phyloP scores from a whole-genome alignment of 306 rosid species.

The Macrotyloma uniflorum region DNA sequence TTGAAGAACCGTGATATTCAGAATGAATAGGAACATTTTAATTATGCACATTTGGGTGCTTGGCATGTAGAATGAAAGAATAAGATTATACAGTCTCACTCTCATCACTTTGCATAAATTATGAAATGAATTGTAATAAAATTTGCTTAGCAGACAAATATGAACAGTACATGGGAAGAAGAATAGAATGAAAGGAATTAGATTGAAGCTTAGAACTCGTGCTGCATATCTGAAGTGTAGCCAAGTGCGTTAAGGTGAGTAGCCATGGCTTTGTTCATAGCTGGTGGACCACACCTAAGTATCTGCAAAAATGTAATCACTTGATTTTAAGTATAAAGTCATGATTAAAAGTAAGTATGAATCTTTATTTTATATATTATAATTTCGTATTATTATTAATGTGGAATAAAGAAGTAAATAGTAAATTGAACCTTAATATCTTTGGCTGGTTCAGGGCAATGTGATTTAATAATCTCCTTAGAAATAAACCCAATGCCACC shows the following conservation, averaged over 20 bases:
- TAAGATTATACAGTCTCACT: too few relatives aligned
- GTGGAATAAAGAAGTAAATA: too few relatives aligned
- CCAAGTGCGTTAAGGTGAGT: constrained; percentile 52
- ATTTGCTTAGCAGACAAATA: constrained; percentile 8
- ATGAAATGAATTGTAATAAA: constrained; percentile 17
- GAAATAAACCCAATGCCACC: constrained; percentile 52
- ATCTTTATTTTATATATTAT: too few relatives aligned
- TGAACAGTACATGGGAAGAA: background rate
- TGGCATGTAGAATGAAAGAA: too few relatives aligned
- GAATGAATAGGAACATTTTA: too few relatives aligned
- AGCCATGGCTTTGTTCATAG: constrained; percentile 56
- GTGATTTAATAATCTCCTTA: constrained; percentile 46
- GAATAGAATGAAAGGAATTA: background rate
- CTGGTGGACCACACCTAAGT: constrained; percentile 61
- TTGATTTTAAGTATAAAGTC: too few relatives aligned
- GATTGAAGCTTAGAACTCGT: constrained; percentile 44
- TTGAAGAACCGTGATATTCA: too few relatives aligned
- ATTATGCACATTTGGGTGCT: too few relatives aligned
- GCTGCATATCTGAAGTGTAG: constrained; percentile 53
- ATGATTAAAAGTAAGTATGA: too few relatives aligned
- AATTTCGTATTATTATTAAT: too few relatives aligned
- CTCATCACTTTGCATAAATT: background rate
- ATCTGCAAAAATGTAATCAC: constrained; percentile 35
- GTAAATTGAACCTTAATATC: constrained; percentile 49
- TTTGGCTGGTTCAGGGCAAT: constrained; percentile 51